Base-by-base conservation (phyloP, 805 yeast genomes). In the Starmerella lactis-condensi region DNA sequence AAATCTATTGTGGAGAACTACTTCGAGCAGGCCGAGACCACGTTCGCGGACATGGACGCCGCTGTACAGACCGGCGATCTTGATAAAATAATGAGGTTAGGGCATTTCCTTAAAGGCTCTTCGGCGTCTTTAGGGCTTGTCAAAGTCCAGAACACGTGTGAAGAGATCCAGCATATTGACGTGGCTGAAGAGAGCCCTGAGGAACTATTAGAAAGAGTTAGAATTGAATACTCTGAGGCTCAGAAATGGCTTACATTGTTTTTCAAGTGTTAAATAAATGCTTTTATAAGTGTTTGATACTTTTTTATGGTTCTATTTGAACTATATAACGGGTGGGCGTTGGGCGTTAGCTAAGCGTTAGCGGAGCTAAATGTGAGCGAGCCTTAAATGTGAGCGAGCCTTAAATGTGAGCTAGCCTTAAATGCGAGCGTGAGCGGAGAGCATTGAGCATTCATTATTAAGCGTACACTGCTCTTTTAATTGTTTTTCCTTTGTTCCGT, bases 51-150 rank as follows among this genome's bases (percentile, higher is more conserved):
- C 39, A 76, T 89, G 50, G 74, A 72, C 34, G 55, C 55, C 6
- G 64, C 52, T n/a, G 48, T 77, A 21, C 45, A 35, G 5, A 48
- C 47, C 15, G 40, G 39, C 17, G 53, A 58, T 42, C 60, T 82
- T 36, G 63, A 58, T 24, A 62, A 69, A 38, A 57, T 89, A 34
- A 73, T 83, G 14, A 62, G 71, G 10, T 57, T 76, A 44, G 98
- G 98, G 10, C 98, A 89, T 52, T 89, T 79, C 49, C 61, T 89
- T 34, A 89, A 89, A 51, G 98, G 98, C 28, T 75, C 92, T 9
- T 91, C 95, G 1, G 93, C 95, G 2, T 85, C 94, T 1, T 59
- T 89, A 36, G 98, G 98, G 2, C 62, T 89, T 34, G 68, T 67
- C 27, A 70, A 72, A 38, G 77, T 89, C 30, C 82, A 82, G 35